Evolutionary conservation across 352 stramenopile genomes (phyloP).

Genomic region (Phytopythium mirpurense): DNA sequence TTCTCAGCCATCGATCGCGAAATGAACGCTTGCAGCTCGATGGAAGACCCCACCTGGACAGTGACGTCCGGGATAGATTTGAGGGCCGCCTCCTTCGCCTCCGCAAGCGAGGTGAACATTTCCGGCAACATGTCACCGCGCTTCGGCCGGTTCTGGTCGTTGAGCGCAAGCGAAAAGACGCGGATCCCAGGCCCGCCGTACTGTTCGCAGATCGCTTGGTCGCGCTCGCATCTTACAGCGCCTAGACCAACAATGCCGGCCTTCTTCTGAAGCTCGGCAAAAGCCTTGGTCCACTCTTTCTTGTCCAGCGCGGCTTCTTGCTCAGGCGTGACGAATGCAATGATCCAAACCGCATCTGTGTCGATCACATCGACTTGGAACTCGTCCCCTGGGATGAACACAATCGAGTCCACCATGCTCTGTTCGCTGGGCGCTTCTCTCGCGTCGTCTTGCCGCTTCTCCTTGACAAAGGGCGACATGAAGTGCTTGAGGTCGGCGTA

Average conservation of each 20-base stretch:
- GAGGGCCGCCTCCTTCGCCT: slow-evolving; percentile 41
- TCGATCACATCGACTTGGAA: slow-evolving; percentile 49
- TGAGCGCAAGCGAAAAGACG: slow-evolving; percentile 41
- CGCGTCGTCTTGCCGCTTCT: slow-evolving; percentile 8
- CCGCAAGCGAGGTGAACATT: slow-evolving; percentile 38
- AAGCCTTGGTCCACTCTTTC: slow-evolving; percentile 40
- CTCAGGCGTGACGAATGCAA: slow-evolving; percentile 45
- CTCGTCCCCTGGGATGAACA: slow-evolving; percentile 32
- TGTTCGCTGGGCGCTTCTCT: slow-evolving; percentile 6
- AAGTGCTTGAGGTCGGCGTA: slow-evolving; percentile 54
- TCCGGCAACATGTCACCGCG: slow-evolving; percentile 31
- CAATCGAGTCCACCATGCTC: slow-evolving; percentile 18
- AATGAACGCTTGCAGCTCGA: slow-evolving; percentile 60
- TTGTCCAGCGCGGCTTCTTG: slow-evolving; percentile 25
- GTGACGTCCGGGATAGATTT: slow-evolving; percentile 42
- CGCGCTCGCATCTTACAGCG: slow-evolving; percentile 46
- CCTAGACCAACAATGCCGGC: slow-evolving; percentile 49
- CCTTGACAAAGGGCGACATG: slow-evolving; percentile 33
- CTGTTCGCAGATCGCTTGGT: slow-evolving; percentile 38
- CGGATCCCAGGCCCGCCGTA: slow-evolving; percentile 45
- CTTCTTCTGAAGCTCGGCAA: slow-evolving; percentile 50
- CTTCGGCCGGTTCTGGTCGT: slow-evolving; percentile 20
- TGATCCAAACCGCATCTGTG: slow-evolving; percentile 58
- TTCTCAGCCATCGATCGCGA: slow-evolving; percentile 23
- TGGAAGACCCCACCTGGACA: slow-evolving; percentile 32